Evolutionary conservation across 2,329 filamentous ascomycete genomes (phyloP).

Genomic region (Cytospora leucostoma): DNA sequence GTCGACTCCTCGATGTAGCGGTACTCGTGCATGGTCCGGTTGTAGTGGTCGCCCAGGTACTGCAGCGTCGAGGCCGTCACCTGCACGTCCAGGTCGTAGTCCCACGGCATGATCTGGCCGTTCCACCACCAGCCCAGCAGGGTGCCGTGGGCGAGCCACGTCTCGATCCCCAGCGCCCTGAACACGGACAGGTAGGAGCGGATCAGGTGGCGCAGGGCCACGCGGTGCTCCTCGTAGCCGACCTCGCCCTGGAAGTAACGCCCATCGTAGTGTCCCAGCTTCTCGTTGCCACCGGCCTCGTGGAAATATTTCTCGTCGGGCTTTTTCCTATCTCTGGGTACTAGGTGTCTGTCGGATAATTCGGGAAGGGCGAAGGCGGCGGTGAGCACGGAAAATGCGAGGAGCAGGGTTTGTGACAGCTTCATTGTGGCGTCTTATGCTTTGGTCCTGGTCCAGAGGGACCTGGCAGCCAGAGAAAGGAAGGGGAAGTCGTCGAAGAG

Average conservation of each 20-base stretch:
- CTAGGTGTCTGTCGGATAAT: neutral
- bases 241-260: constrained; percentile 69
- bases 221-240: constrained; percentile 65
- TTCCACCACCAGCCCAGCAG: constrained; percentile 92
- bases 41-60: constrained; percentile 65
- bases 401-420: constrained; percentile 15
- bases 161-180: constrained; percentile 66
- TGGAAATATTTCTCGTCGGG: constrained; percentile 62
- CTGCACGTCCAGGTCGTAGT: constrained; percentile 83
- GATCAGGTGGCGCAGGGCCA: constrained; percentile 68
- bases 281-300: constrained; percentile 61
- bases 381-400: constrained; percentile 13
- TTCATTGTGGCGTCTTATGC: constrained; percentile 12
- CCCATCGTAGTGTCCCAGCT: constrained; percentile 71
- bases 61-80: constrained; percentile 67
- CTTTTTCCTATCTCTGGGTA: constrained; percentile 1
- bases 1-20: constrained; percentile 45
- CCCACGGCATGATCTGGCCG: constrained; percentile 75
- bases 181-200: constrained; percentile 75
- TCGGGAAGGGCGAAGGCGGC: constrained; percentile 17
- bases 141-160: constrained; percentile 85
- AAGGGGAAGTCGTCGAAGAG: neutral
- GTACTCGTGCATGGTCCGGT: constrained; percentile 67
- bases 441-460: neutral
- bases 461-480: neutral